Conservation (phyloP, 2,329 filamentous ascomycete species). For the Xylariales sp. region DNA sequence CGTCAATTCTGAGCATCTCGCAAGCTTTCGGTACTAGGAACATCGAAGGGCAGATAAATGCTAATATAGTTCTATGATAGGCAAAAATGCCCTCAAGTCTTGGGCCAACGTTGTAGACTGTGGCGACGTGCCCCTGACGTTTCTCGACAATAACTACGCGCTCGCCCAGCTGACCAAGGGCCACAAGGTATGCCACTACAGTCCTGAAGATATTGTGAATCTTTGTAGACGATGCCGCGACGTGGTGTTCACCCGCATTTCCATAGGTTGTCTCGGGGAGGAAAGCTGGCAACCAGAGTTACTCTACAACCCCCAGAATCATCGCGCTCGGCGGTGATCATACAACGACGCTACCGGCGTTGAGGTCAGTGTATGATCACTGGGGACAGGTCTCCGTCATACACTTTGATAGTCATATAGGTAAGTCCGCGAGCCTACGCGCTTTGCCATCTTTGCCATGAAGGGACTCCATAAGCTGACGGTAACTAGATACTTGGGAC, state of each 20-base stretch:
- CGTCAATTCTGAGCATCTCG: background rate
- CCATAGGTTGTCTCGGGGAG: constrained; percentile 49
- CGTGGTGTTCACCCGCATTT: constrained; percentile 5
- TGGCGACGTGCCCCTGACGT: constrained; percentile 81
- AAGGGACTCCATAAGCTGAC: constrained; percentile 33
- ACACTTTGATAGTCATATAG: constrained; percentile 75
- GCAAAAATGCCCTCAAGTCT: constrained; percentile 74
- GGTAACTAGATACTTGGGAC: constrained; percentile 73
- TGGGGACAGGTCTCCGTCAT: constrained; percentile 72
- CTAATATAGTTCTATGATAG: constrained; percentile 37
- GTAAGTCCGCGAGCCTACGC: constrained; percentile 36
- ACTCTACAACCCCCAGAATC: constrained; percentile 62
- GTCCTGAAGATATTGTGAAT: background rate
- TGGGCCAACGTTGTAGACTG: constrained; percentile 82
- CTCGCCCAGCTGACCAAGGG: constrained; percentile 80
- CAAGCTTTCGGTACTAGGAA: background rate
- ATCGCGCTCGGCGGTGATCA: constrained; percentile 75
- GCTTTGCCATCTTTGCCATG: background rate
- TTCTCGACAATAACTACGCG: constrained; percentile 80
- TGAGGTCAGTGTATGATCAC: constrained; percentile 67
- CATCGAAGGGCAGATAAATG: background rate
- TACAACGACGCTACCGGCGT: constrained; percentile 70
- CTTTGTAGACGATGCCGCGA: background rate
- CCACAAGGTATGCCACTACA: constrained; percentile 56
- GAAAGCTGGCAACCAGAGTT: constrained; percentile 55